phyloP scores from a whole-genome alignment of 768 basidiomycete genomes.

The Neoboletus brunneissimus region DNA sequence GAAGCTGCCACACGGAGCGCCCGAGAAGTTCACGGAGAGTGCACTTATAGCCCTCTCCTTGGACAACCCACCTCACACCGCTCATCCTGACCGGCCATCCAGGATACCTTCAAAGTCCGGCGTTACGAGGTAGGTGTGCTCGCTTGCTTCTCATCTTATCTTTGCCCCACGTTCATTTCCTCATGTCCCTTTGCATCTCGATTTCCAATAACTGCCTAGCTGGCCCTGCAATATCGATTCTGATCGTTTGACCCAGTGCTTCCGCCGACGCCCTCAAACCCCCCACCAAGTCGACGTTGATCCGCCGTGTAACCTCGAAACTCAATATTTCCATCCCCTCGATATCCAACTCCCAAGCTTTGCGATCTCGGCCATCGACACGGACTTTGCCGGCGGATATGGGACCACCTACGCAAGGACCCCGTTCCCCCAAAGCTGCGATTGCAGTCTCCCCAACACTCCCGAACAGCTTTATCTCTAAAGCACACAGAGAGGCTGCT shows the following conservation, averaged over 20 bases:
- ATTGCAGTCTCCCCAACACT: constrained; percentile 11
- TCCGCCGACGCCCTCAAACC: not conserved
- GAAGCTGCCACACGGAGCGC: not conserved
- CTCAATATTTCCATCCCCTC: constrained; percentile 23
- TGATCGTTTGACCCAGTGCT: not conserved
- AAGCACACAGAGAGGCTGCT: constrained; percentile 43
- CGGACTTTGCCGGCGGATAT: constrained; percentile 8
- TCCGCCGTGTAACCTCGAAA: constrained; percentile 32
- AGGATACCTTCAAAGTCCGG: constrained; percentile 1
- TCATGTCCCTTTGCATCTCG: not conserved
- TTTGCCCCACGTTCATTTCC: constrained; percentile 2
- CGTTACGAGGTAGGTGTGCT: constrained; percentile 15
- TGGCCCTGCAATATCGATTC: not conserved
- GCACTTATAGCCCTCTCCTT: constrained; percentile 1
- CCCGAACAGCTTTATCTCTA: constrained; percentile 26
- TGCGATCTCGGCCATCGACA: constrained; percentile 14
- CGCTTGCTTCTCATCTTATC: not conserved
- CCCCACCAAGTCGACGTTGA: constrained; percentile 15
- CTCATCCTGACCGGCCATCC: not conserved
- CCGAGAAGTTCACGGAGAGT: not conserved
- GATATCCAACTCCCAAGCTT: not conserved
- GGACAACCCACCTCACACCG: not conserved
- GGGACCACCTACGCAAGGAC: not conserved
- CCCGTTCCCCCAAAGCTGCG: constrained; percentile 2
- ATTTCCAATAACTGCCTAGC: not conserved